Conservation (phyloP, 148 eudicot species). For the Bassia scoparia region DNA sequence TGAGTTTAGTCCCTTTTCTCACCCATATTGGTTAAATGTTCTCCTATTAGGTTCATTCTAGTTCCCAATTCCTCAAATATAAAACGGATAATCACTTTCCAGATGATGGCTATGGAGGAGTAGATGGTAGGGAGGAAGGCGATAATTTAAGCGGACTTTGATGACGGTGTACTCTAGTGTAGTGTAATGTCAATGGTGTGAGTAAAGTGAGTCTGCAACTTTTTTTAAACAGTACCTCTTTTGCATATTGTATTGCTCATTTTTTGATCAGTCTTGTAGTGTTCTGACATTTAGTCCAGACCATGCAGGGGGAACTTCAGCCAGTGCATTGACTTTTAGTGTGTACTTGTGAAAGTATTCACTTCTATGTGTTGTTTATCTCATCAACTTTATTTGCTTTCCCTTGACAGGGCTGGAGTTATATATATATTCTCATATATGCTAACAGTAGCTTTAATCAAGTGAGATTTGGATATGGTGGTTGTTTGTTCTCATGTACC, state of each 20-base stretch:
- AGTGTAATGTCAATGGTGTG: constrained; percentile 31
- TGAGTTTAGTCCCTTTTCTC: no score
- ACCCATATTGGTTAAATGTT: neutral
- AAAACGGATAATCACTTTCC: constrained; percentile 33
- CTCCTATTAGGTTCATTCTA: constrained; percentile 43
- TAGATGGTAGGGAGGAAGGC: constrained; percentile 28
- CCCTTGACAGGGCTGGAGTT: constrained; percentile 57
- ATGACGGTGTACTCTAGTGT: constrained; percentile 61
- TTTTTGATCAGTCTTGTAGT: constrained; percentile 36
- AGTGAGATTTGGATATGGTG: constrained; percentile 99
- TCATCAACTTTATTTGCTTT: constrained; percentile 14
- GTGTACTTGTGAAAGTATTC: neutral
- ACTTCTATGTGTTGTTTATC: constrained; percentile 16
- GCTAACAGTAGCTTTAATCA: constrained; percentile 99
- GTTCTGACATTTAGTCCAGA: constrained; percentile 72
- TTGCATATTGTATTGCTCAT: constrained; percentile 24
- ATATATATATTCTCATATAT: constrained; percentile 85
- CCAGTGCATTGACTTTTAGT: constrained; percentile 49
- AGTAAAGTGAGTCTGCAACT: constrained; percentile 48
- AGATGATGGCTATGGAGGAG: constrained; percentile 39
- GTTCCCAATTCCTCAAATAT: constrained; percentile 31
- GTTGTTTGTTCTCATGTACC: constrained; percentile 29
- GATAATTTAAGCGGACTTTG: constrained; percentile 44
- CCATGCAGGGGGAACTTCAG: constrained; percentile 77
- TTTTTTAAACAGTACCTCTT: neutral